These are phyloP conservation scores for Hortiboletus rubellus DNA, from an alignment of 1,284 basidiomycete species.

Conservation along the genomic window DNA sequence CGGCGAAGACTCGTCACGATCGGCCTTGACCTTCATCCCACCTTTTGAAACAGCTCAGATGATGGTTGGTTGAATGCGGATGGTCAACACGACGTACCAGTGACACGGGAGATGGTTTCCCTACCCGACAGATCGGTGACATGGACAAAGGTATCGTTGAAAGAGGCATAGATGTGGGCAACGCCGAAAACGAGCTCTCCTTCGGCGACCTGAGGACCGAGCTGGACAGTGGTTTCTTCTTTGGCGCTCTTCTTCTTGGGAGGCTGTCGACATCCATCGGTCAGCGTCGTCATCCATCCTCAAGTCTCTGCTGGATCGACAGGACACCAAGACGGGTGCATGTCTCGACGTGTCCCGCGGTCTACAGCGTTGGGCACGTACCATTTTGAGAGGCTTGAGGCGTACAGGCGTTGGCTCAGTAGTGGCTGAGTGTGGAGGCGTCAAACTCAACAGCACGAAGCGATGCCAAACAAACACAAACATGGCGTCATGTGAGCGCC, in stretches of 20 bases:
- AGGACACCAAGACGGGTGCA: not conserved
- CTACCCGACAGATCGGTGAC: constrained; percentile 98
- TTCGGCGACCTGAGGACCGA: constrained; percentile 93
- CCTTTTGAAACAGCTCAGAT: constrained; percentile 45
- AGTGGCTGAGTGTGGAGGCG: constrained; percentile 1
- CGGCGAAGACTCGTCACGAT: constrained; percentile 99
- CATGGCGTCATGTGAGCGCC: not conserved
- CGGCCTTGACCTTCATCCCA: constrained; percentile 99
- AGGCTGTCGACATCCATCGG: constrained; percentile 52
- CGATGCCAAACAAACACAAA: constrained; percentile 30
- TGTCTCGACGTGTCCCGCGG: not conserved
- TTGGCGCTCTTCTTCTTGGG: constrained; percentile 82
- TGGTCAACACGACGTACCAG: constrained; percentile 57
- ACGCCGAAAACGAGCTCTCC: constrained; percentile 96
- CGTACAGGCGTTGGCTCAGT: constrained; percentile 8
- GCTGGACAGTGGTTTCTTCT: constrained; percentile 80
- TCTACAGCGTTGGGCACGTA: constrained; percentile 16
- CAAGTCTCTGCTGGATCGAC: constrained; percentile 1
- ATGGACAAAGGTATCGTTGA: constrained; percentile 99
- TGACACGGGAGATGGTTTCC: constrained; percentile 98
- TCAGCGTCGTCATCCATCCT: constrained; percentile 46
- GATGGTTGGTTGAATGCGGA: not conserved
- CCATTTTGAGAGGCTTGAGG: constrained; percentile 32
- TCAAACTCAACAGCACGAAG: not conserved
- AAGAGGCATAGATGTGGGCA: constrained; percentile 95